phyloP scores from a whole-genome alignment of 2,329 filamentous ascomycete species.

The Triangularia verruculosa region DNA sequence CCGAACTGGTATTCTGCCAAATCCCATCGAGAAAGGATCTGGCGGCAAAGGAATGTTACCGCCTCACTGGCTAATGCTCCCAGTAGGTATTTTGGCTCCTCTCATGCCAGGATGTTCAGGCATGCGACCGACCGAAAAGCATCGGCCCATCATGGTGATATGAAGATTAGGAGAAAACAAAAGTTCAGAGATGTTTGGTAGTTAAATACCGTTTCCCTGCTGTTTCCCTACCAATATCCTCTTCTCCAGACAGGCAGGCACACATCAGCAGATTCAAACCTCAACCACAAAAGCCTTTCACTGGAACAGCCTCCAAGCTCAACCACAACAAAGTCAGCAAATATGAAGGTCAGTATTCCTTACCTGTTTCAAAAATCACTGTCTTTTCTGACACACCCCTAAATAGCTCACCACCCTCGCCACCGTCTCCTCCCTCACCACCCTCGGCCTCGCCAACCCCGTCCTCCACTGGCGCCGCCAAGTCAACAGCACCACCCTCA shows the following conservation, averaged over 20 bases:
- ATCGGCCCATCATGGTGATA: too few species aligned
- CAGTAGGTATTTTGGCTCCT: too few species aligned
- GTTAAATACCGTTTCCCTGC: neutral
- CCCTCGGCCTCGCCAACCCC: neutral
- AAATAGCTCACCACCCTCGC: neutral
- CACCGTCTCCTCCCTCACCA: neutral
- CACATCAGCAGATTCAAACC: neutral
- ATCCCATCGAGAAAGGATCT: neutral
- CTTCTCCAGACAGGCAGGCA: neutral
- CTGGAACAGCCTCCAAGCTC: neutral
- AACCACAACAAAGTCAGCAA: neutral
- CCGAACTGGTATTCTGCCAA: too few species aligned
- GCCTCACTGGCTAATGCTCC: neutral
- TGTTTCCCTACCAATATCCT: neutral
- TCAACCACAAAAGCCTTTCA: neutral
- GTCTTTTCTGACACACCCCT: neutral
- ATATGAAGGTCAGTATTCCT: neutral
- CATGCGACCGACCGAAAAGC: too few species aligned
- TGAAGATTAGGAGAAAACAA: too few species aligned
- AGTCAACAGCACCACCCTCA: neutral
- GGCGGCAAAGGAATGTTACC: neutral
- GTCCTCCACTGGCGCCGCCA: neutral
- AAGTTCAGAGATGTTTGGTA: too few species aligned
- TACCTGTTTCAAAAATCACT: neutral
- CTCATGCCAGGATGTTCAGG: too few species aligned